phyloP scores from a whole-genome alignment of 2,329 filamentous ascomycete species.

The Sclerotinia trifoliorum region DNA sequence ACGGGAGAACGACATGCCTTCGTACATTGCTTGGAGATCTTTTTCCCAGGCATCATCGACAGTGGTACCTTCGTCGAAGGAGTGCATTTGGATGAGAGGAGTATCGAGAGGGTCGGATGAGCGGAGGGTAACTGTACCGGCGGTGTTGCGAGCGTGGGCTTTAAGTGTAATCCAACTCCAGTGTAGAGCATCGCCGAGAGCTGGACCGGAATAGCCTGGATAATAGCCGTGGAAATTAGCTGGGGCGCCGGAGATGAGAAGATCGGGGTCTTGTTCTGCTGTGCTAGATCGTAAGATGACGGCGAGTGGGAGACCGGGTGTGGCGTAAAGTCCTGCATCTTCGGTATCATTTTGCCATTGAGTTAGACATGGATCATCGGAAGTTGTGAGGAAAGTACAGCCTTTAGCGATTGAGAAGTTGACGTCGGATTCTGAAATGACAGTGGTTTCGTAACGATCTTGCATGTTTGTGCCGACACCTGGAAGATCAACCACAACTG shows the following conservation, averaged over 20 bases:
- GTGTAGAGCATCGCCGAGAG: conserved; percentile 39
- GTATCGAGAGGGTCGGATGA: conserved; percentile 62
- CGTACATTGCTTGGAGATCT: conserved; percentile 27
- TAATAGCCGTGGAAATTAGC: conserved; percentile 33
- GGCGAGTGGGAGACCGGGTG: conserved; percentile 48
- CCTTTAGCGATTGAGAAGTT: conserved; percentile 43
- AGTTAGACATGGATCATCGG: conserved; percentile 43
- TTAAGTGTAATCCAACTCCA: conserved; percentile 42
- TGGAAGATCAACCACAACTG: conserved; percentile 54
- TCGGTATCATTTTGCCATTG: conserved; percentile 28
- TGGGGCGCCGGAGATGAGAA: conserved; percentile 22
- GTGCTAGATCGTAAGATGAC: conserved; percentile 30
- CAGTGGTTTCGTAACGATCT: conserved; percentile 51
- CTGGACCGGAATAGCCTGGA: conserved; percentile 46
- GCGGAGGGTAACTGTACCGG: conserved; percentile 60
- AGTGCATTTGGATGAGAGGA: conserved; percentile 63
- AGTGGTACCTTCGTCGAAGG: conserved; percentile 43
- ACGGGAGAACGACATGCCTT: conserved; percentile 25
- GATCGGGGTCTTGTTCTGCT: conserved; percentile 24
- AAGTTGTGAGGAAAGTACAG: conserved; percentile 40
- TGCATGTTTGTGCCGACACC: conserved; percentile 62
- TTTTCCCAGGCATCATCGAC: conserved; percentile 17
- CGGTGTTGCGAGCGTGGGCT: conserved; percentile 59
- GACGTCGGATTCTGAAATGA: conserved; percentile 45
- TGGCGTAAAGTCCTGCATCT: conserved; percentile 40